phyloP scores from a whole-genome alignment of 164 flowering plant species.

The Cinnamomum chago region DNA sequence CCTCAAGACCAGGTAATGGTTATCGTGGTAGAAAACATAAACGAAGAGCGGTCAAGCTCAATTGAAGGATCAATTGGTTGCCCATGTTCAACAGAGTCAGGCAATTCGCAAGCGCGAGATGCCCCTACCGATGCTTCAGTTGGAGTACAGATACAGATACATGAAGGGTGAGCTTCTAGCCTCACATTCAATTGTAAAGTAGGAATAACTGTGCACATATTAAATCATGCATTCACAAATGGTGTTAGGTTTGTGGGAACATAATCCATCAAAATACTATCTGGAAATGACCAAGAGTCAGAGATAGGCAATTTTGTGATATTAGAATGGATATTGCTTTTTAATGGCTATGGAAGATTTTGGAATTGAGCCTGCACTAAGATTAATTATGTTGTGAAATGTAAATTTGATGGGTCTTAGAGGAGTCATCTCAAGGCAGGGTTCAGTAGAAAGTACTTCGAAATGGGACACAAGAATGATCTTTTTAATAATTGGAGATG shows the following conservation, averaged over 20 bases:
- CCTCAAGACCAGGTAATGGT: background rate
- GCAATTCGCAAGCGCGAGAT: background rate
- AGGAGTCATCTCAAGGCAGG: too few species aligned
- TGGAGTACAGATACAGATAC: background rate
- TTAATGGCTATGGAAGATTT: too few species aligned
- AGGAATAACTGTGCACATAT: background rate
- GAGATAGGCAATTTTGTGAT: background rate
- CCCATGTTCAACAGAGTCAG: background rate
- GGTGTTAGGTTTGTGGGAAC: background rate
- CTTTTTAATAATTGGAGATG: too few species aligned
- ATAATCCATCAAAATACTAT: background rate
- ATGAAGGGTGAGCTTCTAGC: background rate
- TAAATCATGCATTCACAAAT: too few species aligned
- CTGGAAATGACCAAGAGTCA: background rate
- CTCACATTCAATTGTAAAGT: background rate
- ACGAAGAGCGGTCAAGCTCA: background rate
- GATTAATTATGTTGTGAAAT: too few species aligned
- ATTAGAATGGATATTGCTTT: background rate
- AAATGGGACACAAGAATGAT: too few species aligned
- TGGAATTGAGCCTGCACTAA: too few species aligned
- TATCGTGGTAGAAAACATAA: background rate
- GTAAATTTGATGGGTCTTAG: too few species aligned
- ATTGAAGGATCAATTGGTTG: conserved; percentile 1
- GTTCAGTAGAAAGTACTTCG: too few species aligned
- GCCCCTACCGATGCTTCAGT: background rate